A percentile compares a stretch with the other conserved stretches of the same genome.
Evolutionary conservation across 2,329 filamentous ascomycete species (phyloP).

Genomic region (Plenodomus lindquistii): DNA sequence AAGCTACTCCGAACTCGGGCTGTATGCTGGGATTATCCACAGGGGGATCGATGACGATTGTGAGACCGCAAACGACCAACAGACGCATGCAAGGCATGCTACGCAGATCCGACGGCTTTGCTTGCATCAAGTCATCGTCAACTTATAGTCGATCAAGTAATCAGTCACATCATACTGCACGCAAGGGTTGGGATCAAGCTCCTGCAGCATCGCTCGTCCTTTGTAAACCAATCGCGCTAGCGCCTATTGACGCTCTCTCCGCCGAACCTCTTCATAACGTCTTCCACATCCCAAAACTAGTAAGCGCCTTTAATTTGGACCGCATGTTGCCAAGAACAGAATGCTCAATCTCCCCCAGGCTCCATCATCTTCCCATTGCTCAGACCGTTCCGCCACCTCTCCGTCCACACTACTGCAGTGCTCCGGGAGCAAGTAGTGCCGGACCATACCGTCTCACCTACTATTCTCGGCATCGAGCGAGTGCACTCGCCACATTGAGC

Average conservation of each 20-base stretch:
- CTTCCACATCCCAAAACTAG: conserved; percentile 37
- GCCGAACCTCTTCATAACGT: conserved; percentile 15
- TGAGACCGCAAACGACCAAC: conserved; percentile 8
- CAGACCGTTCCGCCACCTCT: conserved; percentile 15
- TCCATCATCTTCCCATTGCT: conserved; percentile 22
- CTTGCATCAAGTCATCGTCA: conserved; percentile 17
- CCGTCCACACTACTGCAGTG: conserved; percentile 30
- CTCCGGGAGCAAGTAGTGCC: conserved; percentile 27
- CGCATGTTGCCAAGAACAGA: conserved; percentile 33
- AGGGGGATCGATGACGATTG: conserved; percentile 15
- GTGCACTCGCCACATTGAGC: conserved; percentile 31
- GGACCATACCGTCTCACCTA: conserved; percentile 34
- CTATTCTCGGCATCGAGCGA: conserved; percentile 31
- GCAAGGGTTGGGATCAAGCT: conserved; percentile 10
- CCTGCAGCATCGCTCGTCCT: not conserved
- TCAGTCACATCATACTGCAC: conserved; percentile 9
- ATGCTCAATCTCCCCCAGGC: conserved; percentile 20
- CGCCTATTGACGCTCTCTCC: conserved; percentile 12
- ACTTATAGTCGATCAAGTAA: conserved; percentile 13
- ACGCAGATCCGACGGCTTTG: conserved; percentile 5
- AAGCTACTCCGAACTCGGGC: conserved; percentile 14
- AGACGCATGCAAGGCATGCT: conserved; percentile 2
- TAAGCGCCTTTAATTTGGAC: conserved; percentile 36
- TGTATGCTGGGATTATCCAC: conserved; percentile 18
- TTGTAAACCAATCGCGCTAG: conserved; percentile 17